Evolutionary conservation across 2,329 filamentous ascomycete genomes (phyloP).

Genomic region (Ascosphaera acerosa): DNA sequence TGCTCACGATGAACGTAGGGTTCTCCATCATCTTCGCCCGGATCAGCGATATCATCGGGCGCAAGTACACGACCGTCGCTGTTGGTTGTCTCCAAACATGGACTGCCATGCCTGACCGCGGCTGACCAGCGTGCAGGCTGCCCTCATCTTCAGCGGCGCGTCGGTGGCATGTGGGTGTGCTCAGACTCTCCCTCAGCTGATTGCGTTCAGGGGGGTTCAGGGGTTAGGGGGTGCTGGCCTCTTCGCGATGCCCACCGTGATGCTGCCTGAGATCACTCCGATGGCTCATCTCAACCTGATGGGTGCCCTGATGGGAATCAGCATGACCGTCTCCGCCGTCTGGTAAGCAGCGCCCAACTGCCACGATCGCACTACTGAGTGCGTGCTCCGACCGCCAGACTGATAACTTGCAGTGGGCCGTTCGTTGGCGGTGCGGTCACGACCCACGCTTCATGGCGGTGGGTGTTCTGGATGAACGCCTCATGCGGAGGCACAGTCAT

Average conservation of each 20-base stretch:
- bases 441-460: constrained; percentile 23
- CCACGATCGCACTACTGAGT: constrained; percentile 22
- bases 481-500: constrained; percentile 26
- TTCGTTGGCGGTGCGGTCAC: constrained; percentile 12
- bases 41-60: constrained; percentile 4
- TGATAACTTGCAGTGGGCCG: constrained; percentile 6
- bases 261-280: constrained; percentile 26
- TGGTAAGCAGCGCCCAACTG: constrained; percentile 23
- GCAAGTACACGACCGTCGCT: constrained; percentile 4
- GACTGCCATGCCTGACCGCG: too few relatives aligned
- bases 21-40: constrained; percentile 2
- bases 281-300: constrained; percentile 20
- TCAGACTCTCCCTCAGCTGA: constrained; percentile 17
- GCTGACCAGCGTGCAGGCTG: too few relatives aligned
- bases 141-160: background rate
- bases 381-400: constrained; percentile 6
- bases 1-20: background rate
- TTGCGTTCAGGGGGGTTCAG: constrained; percentile 24
- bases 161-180: constrained; percentile 14
- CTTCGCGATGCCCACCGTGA: constrained; percentile 23
- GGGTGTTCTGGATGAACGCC: constrained; percentile 31
- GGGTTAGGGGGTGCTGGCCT: constrained; percentile 25
- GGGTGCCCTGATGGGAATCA: constrained; percentile 20
- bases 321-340: constrained; percentile 9
- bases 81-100: constrained; percentile 16